These are phyloP conservation scores for Paraphaeosphaeria minitans DNA, from an alignment of 2,329 filamentous ascomycete species.

Conservation along the genomic window DNA sequence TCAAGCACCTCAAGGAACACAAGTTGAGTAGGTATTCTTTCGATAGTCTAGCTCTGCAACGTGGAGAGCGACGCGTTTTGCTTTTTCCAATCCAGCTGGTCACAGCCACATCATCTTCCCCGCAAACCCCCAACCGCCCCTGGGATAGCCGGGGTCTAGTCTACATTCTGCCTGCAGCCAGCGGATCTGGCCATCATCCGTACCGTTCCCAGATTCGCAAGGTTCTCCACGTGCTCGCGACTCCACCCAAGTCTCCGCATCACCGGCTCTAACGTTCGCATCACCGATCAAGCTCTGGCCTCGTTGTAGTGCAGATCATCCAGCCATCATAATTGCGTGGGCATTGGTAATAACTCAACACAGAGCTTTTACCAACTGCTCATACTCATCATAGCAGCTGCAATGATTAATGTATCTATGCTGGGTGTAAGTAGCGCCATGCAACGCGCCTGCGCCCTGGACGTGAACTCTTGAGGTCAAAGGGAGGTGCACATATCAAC, in stretches of 20 bases:
- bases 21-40: background rate
- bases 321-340: background rate
- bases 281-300: background rate
- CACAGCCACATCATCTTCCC: slow-evolving; percentile 30
- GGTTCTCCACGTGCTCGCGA: slow-evolving; percentile 18
- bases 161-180: slow-evolving; percentile 11
- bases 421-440: background rate
- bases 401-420: background rate
- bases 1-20: no score
- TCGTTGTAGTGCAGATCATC: background rate
- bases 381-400: background rate
- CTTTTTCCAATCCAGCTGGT: slow-evolving; percentile 16
- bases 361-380: background rate
- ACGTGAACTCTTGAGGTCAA: background rate
- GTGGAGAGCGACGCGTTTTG: slow-evolving; percentile 20
- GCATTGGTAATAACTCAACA: background rate
- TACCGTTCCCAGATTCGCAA: slow-evolving; percentile 24
- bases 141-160: slow-evolving; percentile 25
- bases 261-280: slow-evolving; percentile 19
- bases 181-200: slow-evolving; percentile 26
- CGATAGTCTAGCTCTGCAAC: slow-evolving; percentile 22
- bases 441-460: background rate
- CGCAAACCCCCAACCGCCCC: slow-evolving; percentile 29
- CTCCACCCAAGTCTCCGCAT: slow-evolving; percentile 34
- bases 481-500: background rate